Evolutionary conservation across 331 rosid species (phyloP), one percentile per base, ranked within the genome.

Genomic region (Ulmus americana): DNA sequence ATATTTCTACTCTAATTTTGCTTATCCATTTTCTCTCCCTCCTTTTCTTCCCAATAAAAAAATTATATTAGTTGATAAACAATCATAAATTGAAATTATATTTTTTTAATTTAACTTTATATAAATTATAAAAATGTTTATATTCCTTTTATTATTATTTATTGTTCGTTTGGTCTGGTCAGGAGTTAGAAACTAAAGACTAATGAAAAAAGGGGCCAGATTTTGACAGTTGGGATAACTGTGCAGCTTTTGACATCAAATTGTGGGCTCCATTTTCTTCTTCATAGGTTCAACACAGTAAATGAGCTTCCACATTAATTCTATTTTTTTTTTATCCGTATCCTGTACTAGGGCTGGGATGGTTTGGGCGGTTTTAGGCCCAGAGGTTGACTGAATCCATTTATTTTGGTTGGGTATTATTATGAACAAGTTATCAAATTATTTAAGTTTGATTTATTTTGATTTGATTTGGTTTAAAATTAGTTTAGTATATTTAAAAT

Each of bases 261-360:
- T 79, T 43, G 77, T 79, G 85, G 85, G 87, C 76, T 74, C 85
- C 88, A 74, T 47, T 67, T 70, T 46, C 45, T 6, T n/a, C 39
- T 49, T 69, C 35, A 57, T 56, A 2, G 20, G 73, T 69, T 6
- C 65, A 69, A 45, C 39, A 64, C 6, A 63, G 52, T 39, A 70
- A 72, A 53, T 59, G 38, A 61, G 55, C 60, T 66, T 57, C 55
- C 55, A 59, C 59, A 59, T 69, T 55, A 42, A 71, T 39, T 35
- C 49, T 38, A 69, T 62, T 1, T 60, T 5, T 65, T 58, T 73
- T 61, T 28, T 28, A 28, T 28, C 35, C 4, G 35, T 28, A 2
- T 20, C 1, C 39, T 41, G 39, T 9, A 38, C 22, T 20, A 20
- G 22, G 22, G 22, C 2, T 20, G 22, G 0, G 22, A 1, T 20